A percentile compares a stretch with the other conserved stretches of the same genome.
Evolutionary conservation across 1,139 yeast species (phyloP).

Genomic region (Taphrina betulina): DNA sequence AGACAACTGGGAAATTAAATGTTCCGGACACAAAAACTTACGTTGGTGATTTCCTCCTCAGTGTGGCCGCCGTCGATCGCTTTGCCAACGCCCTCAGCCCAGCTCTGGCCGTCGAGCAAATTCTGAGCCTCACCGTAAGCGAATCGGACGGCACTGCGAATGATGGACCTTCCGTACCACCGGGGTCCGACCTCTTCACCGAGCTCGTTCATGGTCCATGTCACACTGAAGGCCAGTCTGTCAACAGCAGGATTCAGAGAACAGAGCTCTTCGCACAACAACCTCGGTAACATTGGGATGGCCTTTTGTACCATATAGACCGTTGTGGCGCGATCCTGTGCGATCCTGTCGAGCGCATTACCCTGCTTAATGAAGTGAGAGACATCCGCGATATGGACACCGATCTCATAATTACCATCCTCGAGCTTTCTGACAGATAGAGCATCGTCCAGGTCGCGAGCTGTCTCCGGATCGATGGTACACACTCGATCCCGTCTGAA

Average conservation of each 20-base stretch:
- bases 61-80: constrained; percentile 31
- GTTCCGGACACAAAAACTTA: no score
- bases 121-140: constrained; percentile 34
- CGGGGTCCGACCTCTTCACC: constrained; percentile 34
- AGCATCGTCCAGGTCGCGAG: constrained; percentile 35
- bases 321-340: constrained; percentile 84
- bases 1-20: no score
- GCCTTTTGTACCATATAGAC: constrained; percentile 82
- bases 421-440: constrained; percentile 27
- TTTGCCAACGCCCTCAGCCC: constrained; percentile 34
- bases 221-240: constrained; percentile 70
- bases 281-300: constrained; percentile 66
- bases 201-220: constrained; percentile 45
- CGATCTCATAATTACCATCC: constrained; percentile 47
- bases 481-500: constrained; percentile 66
- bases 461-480: constrained; percentile 53
- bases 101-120: constrained; percentile 31
- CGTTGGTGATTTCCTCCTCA: constrained; percentile 24
- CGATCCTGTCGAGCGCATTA: constrained; percentile 78
- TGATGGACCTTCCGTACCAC: constrained; percentile 33
- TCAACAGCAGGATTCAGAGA: constrained; percentile 64
- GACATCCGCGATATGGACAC: constrained; percentile 80
- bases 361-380: constrained; percentile 69
- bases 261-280: constrained; percentile 55
- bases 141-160: constrained; percentile 32